Evolutionary conservation across 371 early-diverging fungal species (phyloP).

Genomic region (Zychaea mexicana): DNA sequence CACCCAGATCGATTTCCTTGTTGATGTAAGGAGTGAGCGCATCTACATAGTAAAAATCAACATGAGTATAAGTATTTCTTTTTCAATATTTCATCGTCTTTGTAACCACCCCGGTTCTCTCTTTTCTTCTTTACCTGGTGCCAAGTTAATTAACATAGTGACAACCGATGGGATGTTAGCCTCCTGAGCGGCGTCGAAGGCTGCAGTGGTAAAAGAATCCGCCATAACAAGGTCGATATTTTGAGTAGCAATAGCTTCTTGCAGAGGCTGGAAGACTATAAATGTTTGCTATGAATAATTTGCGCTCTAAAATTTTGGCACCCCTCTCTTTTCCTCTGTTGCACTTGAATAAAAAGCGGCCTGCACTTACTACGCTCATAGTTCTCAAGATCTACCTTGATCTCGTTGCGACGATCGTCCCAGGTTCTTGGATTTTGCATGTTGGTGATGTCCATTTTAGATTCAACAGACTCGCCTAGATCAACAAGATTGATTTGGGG

Average conservation of each 20-base stretch:
- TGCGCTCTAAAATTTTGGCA: neutral
- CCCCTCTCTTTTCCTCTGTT: neutral
- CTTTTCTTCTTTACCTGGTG: constrained; percentile 6
- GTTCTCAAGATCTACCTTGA: neutral
- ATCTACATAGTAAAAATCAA: constrained; percentile 3
- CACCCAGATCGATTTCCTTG: neutral
- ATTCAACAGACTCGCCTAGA: constrained; percentile 9
- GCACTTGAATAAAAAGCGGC: neutral
- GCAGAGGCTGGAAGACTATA: constrained; percentile 3
- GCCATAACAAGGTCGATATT: constrained; percentile 13
- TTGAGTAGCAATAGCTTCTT: neutral
- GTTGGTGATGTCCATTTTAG: neutral
- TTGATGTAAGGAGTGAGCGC: constrained; percentile 29
- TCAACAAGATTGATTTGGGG: constrained; percentile 11
- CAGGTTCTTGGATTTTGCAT: neutral
- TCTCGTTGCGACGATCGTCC: neutral
- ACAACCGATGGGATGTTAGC: constrained; percentile 9
- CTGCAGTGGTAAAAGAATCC: constrained; percentile 8
- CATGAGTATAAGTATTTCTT: neutral
- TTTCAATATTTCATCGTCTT: no score
- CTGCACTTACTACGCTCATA: neutral
- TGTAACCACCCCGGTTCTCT: no score
- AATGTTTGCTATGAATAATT: neutral
- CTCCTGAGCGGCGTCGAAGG: constrained; percentile 9
- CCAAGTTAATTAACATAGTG: constrained; percentile 2